A percentile compares a stretch with the other conserved stretches of the same genome.
Evolutionary conservation across 2,329 filamentous ascomycete species (phyloP).

Genomic region (Penicillium expansum): DNA sequence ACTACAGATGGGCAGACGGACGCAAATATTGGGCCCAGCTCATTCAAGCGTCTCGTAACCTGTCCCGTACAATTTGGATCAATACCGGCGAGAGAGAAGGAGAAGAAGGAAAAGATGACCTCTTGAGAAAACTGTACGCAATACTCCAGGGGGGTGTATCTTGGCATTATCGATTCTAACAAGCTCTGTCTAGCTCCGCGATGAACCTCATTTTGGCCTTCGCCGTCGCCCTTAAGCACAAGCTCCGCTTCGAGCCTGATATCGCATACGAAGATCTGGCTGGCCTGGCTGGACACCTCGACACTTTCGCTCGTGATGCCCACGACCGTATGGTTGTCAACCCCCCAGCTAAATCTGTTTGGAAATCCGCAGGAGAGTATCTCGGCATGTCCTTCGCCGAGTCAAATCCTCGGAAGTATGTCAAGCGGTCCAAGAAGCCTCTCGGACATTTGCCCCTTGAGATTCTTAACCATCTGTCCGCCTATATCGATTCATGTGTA

Average conservation of each 20-base stretch:
- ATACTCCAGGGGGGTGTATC: too few relatives aligned
- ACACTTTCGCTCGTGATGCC: slow-evolving; percentile 68
- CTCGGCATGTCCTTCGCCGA: slow-evolving; percentile 73
- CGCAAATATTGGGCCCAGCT: slow-evolving; percentile 62
- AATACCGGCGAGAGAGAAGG: slow-evolving; percentile 63
- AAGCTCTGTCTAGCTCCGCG: slow-evolving; percentile 46
- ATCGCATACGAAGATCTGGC: slow-evolving; percentile 72
- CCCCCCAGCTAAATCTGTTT: slow-evolving; percentile 48
- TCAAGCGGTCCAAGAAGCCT: slow-evolving; percentile 70
- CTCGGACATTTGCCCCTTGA: slow-evolving; percentile 82
- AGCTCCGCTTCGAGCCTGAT: slow-evolving; percentile 78
- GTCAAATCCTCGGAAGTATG: slow-evolving; percentile 72
- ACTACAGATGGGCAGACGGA: slow-evolving; percentile 56
- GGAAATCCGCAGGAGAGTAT: slow-evolving; percentile 68
- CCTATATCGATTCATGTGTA: slow-evolving; percentile 63
- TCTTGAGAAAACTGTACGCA: slow-evolving; percentile 63
- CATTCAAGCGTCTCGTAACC: slow-evolving; percentile 54
- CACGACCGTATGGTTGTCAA: slow-evolving; percentile 42
- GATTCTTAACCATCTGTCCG: slow-evolving; percentile 69
- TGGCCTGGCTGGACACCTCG: slow-evolving; percentile 67
- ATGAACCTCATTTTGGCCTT: slow-evolving; percentile 78
- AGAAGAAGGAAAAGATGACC: slow-evolving; percentile 60
- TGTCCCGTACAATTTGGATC: slow-evolving; percentile 76
- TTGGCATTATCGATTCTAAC: slow-evolving; percentile 9
- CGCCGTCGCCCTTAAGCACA: slow-evolving; percentile 75